Base-by-base conservation (phyloP, 192 early-diverging fungal species). In the Coemansia sp. region DNA sequence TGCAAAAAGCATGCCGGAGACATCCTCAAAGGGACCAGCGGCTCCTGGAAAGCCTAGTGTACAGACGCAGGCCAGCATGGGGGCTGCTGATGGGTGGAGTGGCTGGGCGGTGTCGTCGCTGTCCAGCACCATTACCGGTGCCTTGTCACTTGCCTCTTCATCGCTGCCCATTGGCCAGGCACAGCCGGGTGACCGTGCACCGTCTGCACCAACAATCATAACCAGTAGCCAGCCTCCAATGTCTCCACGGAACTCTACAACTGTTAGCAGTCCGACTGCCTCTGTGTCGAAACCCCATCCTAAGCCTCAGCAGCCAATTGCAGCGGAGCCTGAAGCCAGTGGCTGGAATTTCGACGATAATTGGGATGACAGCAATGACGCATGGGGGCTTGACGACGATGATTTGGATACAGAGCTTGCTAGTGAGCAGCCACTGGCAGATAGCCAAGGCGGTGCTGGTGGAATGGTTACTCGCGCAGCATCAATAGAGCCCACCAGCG, bases 21-120 rank as follows among this genome's bases (percentile, higher is more conserved):
- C 83, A 6, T 63, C 76, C 5, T 68, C 68, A 36, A 73, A 71
- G 15, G 52, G 59, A 65, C 57, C 23, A 47, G 48, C 35, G 44
- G 37, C 35, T 50, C 6, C 28, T 53, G 50, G 67, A 9, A 15
- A 46, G 0, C 53, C 56, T 4, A 55, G 52, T 12, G 52, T 49
- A 16, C 53, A 26, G 15, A 59, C 61, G n/a, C 58, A 57, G 44
- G 49, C 64, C 9, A 58, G 56, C 30, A 61, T 83, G 18, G 79
- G 70, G 4, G 76, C 61, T 20, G 70, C 83, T 50, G 58, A 68
- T 19, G 86, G 87, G 21, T 92, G 92, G 89, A 85, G 87, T 40
- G 88, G 87, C 6, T 94, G 94, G 94, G 94, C 94, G 0, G 86
- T 93, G 4, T 89, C 90, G 4, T 91, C 89, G 10, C 68, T 91